Evolutionary conservation across 225 moss, liverwort and hornwort genomes (phyloP).

Genomic region (Asterella californica): DNA sequence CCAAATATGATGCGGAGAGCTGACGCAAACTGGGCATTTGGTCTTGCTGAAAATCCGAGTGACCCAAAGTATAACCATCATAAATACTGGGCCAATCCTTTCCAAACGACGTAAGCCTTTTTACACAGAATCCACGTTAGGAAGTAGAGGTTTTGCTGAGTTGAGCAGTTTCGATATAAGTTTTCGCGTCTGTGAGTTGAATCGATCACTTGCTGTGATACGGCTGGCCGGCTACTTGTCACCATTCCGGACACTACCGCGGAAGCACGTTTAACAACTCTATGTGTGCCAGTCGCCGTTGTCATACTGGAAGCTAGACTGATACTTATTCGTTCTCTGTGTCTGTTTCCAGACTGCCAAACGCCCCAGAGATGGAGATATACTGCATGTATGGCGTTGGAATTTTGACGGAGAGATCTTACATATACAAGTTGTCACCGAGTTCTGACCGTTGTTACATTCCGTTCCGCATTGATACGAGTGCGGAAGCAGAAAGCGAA

Average conservation of each 20-base stretch:
- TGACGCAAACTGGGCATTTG: constrained; percentile 76
- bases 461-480: constrained; percentile 84
- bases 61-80: constrained; percentile 68
- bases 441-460: constrained; percentile 70
- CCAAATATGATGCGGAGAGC: constrained; percentile 89
- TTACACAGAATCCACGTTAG: background rate
- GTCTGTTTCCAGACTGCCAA: constrained; percentile 57
- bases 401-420: constrained; percentile 85
- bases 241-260: too few species aligned
- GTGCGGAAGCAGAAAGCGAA: constrained; percentile 78
- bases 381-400: constrained; percentile 90
- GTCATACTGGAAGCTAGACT: too few species aligned
- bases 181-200: background rate
- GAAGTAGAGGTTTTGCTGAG: background rate
- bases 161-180: background rate
- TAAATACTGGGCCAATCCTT: constrained; percentile 85
- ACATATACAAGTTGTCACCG: constrained; percentile 80
- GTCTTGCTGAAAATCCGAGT: constrained; percentile 61
- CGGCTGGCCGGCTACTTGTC: too few species aligned
- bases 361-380: constrained; percentile 75
- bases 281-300: too few species aligned
- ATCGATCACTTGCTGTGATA: background rate
- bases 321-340: background rate
- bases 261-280: too few species aligned
- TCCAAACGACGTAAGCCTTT: constrained; percentile 73